Evolutionary conservation across 2,329 filamentous ascomycete species (phyloP).

Genomic region (Hypoxylon sp.): DNA sequence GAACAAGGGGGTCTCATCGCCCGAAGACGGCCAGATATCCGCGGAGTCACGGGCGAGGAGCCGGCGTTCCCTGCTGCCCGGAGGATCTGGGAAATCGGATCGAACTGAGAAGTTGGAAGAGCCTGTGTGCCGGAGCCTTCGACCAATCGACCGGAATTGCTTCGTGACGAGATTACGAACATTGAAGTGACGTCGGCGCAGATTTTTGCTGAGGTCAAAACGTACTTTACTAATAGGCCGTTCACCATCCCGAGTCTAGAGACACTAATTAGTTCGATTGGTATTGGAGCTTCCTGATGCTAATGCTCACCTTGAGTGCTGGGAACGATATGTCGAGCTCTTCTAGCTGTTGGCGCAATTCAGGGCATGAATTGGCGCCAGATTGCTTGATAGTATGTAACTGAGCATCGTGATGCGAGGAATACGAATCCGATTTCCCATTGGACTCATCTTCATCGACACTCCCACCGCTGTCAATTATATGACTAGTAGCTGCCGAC

Average conservation of each 20-base stretch:
- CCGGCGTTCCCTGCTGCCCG: slow-evolving; percentile 39
- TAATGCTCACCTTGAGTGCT: slow-evolving; percentile 1
- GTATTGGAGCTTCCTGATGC: neutral
- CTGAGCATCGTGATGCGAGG: slow-evolving; percentile 23
- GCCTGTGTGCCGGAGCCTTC: slow-evolving; percentile 34
- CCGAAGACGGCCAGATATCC: slow-evolving; percentile 43
- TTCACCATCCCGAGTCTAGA: slow-evolving; percentile 26
- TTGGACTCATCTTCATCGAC: slow-evolving; percentile 8
- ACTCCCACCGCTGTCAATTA: slow-evolving; percentile 7
- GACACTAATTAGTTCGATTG: neutral
- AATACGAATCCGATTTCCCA: slow-evolving; percentile 11
- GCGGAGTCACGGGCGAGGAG: slow-evolving; percentile 41
- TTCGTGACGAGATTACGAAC: slow-evolving; percentile 34
- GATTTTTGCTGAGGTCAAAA: slow-evolving; percentile 27
- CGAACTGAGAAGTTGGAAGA: slow-evolving; percentile 41
- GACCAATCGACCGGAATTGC: slow-evolving; percentile 35
- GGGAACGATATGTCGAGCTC: slow-evolving; percentile 5
- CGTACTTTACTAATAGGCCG: slow-evolving; percentile 24
- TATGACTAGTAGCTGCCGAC: slow-evolving; percentile 5
- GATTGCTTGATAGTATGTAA: slow-evolving; percentile 22
- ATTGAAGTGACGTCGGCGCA: slow-evolving; percentile 28
- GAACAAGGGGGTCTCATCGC: slow-evolving; percentile 42
- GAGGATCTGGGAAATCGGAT: slow-evolving; percentile 41
- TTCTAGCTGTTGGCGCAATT: slow-evolving; percentile 34
- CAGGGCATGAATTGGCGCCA: slow-evolving; percentile 42